Evolutionary conservation across 768 basidiomycete species (phyloP), one percentile per base, ranked within the genome.

Genomic region (Tricholoma sp.): DNA sequence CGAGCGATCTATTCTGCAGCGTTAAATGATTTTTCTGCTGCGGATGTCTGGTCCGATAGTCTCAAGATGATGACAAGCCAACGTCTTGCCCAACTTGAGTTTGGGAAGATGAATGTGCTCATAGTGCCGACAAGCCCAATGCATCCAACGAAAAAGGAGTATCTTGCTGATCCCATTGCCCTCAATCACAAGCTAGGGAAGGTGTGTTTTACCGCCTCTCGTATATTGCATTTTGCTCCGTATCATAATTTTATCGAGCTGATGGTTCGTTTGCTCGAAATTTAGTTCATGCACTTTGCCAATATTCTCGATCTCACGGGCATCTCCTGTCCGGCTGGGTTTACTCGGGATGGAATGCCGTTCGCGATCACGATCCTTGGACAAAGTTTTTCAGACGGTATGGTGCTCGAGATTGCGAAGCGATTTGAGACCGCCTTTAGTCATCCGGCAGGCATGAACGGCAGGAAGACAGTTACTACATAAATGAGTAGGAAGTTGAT

Each of bases 11-110:
- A 49, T 31, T 49, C 47, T 32, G 29, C 47, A 31, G 47, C 47
- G 8, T 49, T 49, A n/a, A 32, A 32, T 4, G 31, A 49, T n/a
- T 49, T 49, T 17, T 32, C 47, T n/a, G 47, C 47, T 31, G 47
- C 47, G 47, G 47, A 49, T 31, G 47, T 28, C 7, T 49, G 47
- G 47, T 49, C 47, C 31, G 47, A 49, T n/a, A 15, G 15, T 9
- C n/a, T n/a, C 47, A 49, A 49, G 10, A 49, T 49, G 47, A 49
- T 49, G 47, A 49, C 47, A n/a, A 49, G 47, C 15, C 47, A 49
- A 32, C 47, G 47, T 49, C 47, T 49, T 31, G 47, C 47, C 17
- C 47, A 49, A 31, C 29, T 32, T 18, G 47, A 49, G 29, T 49
- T 49, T 31, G n/a, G 31, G n/a, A 49, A 49, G 47, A 49, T 49